A percentile compares a stretch with the other conserved stretches of the same genome.
Evolutionary conservation across 2,329 filamentous ascomycete genomes (phyloP).

Genomic region (Lachnellula arida): DNA sequence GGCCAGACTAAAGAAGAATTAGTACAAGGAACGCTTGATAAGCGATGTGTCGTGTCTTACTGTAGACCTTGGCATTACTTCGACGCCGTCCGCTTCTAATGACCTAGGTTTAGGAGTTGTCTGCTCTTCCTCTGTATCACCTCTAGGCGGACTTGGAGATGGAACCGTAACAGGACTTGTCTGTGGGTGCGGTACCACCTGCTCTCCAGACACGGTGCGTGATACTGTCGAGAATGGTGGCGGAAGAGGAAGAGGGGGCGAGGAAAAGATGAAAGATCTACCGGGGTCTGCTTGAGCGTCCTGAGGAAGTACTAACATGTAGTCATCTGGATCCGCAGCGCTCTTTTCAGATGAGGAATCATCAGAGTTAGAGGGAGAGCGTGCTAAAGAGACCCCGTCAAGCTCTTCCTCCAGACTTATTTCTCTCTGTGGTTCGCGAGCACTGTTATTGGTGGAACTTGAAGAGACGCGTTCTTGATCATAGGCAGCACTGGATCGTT

Average conservation of each 20-base stretch:
- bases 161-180: neutral
- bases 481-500: slow-evolving; percentile 29
- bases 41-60: slow-evolving; percentile 5
- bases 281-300: neutral
- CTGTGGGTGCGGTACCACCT: neutral
- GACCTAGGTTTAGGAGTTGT: neutral
- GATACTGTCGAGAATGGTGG: slow-evolving; percentile 29
- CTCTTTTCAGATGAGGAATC: neutral
- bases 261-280: slow-evolving; percentile 12
- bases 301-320: neutral
- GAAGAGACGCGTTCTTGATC: slow-evolving; percentile 26
- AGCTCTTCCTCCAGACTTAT: slow-evolving; percentile 26
- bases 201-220: slow-evolving; percentile 18
- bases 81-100: neutral
- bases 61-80: slow-evolving; percentile 4
- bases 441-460: slow-evolving; percentile 17
- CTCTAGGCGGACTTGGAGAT: slow-evolving; percentile 12
- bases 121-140: neutral
- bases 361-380: slow-evolving; percentile 8
- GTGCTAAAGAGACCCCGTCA: slow-evolving; percentile 24
- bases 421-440: slow-evolving; percentile 10
- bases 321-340: neutral
- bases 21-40: neutral
- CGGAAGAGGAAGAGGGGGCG: slow-evolving; percentile 20
- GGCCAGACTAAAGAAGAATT: slow-evolving; percentile 6